Evolutionary conservation across 176 grass and related monocot genomes (phyloP), one percentile per base, ranked within the genome.

Genomic region (Carex parvula): DNA sequence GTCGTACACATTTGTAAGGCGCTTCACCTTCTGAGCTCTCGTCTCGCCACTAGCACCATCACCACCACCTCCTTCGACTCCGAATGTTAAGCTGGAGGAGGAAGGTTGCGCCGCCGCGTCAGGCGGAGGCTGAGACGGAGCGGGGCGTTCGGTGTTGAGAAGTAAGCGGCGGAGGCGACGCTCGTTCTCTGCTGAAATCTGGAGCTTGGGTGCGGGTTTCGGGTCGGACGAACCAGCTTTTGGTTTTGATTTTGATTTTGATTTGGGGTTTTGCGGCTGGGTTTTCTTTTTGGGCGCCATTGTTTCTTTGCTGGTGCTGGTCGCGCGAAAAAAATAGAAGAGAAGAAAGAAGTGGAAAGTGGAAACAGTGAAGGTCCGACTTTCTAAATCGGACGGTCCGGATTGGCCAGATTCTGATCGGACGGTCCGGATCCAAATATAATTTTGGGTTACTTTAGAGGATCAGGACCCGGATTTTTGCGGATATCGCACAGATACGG

Each of bases 181-280:
- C 91, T 98, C 92, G 82, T 95, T 98, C 88, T 98, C 95, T 41
- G 91, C 90, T 30, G 92, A 98, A 85, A 98, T 98, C 88, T 95
- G 91, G 32, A 98, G 92, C 86, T 94, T 94, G 60, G 92, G 86
- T 39, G 92, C 86, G 4, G 92, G 58, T 56, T 87, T 79, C 12
- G 87, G 30, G 16, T 86, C 85, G 29, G 91, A 84, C 0, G 91
- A 35, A 16, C 26, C 17, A 0, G 82, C 16, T 24, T 85, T 83
- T 50, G 83, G 48, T 18, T 92, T 97, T 39, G 88, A 72, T 81
- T 88, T 93, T 10, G 87, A 75, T 75, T 89, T 93, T 15, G 88
- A 82, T 82, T 88, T 92, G 53, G 81, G 37, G 12, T 72, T 78
- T 14, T 65, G 85, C 64, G 89, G 90, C 85, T 94, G 83, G 26